Base-by-base conservation (phyloP, 495 filamentous ascomycete genomes). In the Hypomontagnella submonticulosa region DNA sequence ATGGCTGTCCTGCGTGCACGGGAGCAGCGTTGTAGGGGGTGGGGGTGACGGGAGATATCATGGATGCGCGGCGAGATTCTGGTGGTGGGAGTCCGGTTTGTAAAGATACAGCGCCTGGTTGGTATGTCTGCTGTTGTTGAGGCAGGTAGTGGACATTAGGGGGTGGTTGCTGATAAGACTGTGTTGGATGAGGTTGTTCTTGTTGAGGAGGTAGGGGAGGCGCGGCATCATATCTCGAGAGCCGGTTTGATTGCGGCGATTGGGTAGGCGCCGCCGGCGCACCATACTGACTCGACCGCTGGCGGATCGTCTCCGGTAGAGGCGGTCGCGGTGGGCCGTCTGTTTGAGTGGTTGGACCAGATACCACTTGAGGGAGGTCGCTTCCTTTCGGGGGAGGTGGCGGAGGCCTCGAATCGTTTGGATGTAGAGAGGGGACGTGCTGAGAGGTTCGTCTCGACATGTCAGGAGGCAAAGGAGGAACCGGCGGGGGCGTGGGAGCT, bases 381-480 rank as follows among this genome's bases (percentile, higher is more conserved):
- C 75, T 75, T 0, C 72, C 78, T 40, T 82, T 81, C 12, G 79
- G 80, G 0, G 80, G 79, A n/a, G 79, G 80, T 4, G 75, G 76
- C 0, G 80, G 80, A 2, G 80, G 79, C 15, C 74, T 66, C 10
- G 54, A 36, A 32, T 70, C 65, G 44, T 13, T 50, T 15, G 58
- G 43, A 47, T 46, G 61, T 5, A 43, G 53, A 49, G 64, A 56
- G 23, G 66, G 37, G 16, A 67, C 53, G n/a, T 61, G 54, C 38
- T 61, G 67, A 7, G 76, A 61, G 33, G 66, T 57, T 19, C 65
- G 61, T 38, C 73, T 65, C 37, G 66, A 61, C 60, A 89, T 79
- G 57, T 88, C 87, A 13, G 87, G 83, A 23, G 91, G 91, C 12
- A 92, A 75, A 34, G 90, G 90, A 54, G 90, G 90, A 43, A 89